Evolutionary conservation across 768 basidiomycete genomes (phyloP).

Genomic region (Pulveroboletus sp.): DNA sequence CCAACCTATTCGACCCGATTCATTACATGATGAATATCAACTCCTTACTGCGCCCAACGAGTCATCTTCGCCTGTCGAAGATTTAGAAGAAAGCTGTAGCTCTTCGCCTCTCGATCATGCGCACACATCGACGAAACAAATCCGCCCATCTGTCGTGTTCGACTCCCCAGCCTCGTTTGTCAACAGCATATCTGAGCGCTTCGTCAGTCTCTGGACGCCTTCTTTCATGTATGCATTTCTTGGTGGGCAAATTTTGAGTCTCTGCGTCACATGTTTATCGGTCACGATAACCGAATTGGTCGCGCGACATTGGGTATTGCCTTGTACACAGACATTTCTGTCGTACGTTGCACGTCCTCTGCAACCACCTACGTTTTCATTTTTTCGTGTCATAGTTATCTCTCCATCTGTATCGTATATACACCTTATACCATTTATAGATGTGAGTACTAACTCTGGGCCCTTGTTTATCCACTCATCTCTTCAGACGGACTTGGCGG

Average conservation of each 20-base stretch:
- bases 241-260: constrained; percentile 27
- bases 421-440: constrained; percentile 89
- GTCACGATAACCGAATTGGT: constrained; percentile 80
- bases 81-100: constrained; percentile 2
- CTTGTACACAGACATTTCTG: constrained; percentile 80
- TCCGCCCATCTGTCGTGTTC: constrained; percentile 14
- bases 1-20: constrained; percentile 8
- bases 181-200: constrained; percentile 16
- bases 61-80: constrained; percentile 6
- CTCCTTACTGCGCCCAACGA: constrained; percentile 12
- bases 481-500: constrained; percentile 71
- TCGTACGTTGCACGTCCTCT: constrained; percentile 45
- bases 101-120: not conserved
- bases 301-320: constrained; percentile 61
- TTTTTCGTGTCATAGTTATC: constrained; percentile 50
- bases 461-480: not conserved
- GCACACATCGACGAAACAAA: not conserved
- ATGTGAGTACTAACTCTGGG: constrained; percentile 47
- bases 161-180: constrained; percentile 21
- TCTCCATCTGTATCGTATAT: constrained; percentile 66
- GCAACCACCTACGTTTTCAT: not conserved
- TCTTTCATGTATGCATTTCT: constrained; percentile 26
- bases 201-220: constrained; percentile 28
- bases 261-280: constrained; percentile 22
- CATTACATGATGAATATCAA: constrained; percentile 21